Conservation (phyloP, 2,329 filamentous ascomycete species). For the Epichloe uncinata region DNA sequence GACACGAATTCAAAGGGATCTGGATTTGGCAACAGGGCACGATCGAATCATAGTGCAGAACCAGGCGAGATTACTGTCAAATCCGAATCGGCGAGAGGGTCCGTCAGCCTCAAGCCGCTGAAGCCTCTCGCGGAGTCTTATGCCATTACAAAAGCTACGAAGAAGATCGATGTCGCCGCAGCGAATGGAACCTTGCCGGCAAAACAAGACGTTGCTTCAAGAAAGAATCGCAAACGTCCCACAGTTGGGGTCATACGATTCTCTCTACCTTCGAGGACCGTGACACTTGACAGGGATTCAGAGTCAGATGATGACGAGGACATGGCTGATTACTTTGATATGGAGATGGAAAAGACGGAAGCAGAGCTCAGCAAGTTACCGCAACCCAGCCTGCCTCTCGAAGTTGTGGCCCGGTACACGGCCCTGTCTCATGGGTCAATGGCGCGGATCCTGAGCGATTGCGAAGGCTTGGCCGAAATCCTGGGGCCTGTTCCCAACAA, state of each 20-base stretch:
- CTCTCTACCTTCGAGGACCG: constrained; percentile 25
- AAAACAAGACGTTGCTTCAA: constrained; percentile 1
- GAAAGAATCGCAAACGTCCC: constrained; percentile 16
- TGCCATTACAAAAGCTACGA: not conserved
- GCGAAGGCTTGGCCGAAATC: constrained; percentile 1
- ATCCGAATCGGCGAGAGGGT: constrained; percentile 21
- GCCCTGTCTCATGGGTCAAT: constrained; percentile 35
- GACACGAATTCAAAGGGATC: constrained; percentile 28
- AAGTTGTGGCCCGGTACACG: constrained; percentile 33
- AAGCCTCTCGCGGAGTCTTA: not conserved
- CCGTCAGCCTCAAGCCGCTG: not conserved
- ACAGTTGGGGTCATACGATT: constrained; percentile 23
- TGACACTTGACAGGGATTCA: constrained; percentile 18
- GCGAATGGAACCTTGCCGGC: not conserved
- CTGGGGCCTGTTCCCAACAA: no score
- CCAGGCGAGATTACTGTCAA: constrained; percentile 32
- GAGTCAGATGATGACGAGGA: constrained; percentile 47
- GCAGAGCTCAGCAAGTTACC: constrained; percentile 34
- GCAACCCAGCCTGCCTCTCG: constrained; percentile 23
- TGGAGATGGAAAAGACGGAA: constrained; percentile 38
- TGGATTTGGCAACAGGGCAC: constrained; percentile 21
- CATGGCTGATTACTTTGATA: constrained; percentile 42
- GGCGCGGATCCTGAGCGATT: constrained; percentile 31
- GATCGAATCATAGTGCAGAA: constrained; percentile 30
- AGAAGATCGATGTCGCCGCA: not conserved